Percentiles rank a stretch among this genome's conserved stretches.
Conservation (phyloP, 768 basidiomycete genomes). For the Roridomyces roridus region DNA sequence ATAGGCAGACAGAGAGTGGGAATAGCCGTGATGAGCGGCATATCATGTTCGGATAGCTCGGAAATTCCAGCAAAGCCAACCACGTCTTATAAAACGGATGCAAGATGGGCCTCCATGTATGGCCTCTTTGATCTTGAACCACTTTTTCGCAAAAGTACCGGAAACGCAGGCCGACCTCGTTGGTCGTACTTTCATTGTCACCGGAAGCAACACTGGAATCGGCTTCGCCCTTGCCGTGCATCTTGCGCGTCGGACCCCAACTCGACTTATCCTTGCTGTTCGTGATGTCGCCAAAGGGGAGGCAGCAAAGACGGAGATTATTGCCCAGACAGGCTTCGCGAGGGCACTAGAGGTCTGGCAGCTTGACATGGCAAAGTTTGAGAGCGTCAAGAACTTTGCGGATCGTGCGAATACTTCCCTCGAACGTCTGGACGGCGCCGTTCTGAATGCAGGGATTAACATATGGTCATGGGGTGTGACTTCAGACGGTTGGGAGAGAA, state of each 20-base stretch:
- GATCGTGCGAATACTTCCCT: constrained; percentile 1
- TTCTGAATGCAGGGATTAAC: constrained; percentile 7
- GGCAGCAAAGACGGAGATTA: not conserved
- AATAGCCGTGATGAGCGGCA: no score
- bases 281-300: constrained; percentile 11
- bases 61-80: no score
- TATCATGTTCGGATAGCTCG: no score
- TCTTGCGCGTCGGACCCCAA: constrained; percentile 6
- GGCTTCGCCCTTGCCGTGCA: constrained; percentile 43
- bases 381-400: constrained; percentile 10
- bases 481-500: constrained; percentile 8
- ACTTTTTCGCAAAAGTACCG: constrained; percentile 1
- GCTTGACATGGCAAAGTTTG: constrained; percentile 14
- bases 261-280: constrained; percentile 7
- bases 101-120: no score
- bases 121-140: constrained; percentile 7
- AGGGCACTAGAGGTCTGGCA: constrained; percentile 12
- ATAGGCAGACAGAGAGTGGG: no score
- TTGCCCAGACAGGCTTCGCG: constrained; percentile 2
- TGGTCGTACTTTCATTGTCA: constrained; percentile 42
- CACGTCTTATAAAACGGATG: no score
- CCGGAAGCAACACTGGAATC: constrained; percentile 45
- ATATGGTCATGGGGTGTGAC: not conserved
- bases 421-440: constrained; percentile 6
- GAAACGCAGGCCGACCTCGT: constrained; percentile 30